These are phyloP conservation scores for Penicillium sp. DNA, from an alignment of 2,329 filamentous ascomycete genomes.

Conservation along the genomic window DNA sequence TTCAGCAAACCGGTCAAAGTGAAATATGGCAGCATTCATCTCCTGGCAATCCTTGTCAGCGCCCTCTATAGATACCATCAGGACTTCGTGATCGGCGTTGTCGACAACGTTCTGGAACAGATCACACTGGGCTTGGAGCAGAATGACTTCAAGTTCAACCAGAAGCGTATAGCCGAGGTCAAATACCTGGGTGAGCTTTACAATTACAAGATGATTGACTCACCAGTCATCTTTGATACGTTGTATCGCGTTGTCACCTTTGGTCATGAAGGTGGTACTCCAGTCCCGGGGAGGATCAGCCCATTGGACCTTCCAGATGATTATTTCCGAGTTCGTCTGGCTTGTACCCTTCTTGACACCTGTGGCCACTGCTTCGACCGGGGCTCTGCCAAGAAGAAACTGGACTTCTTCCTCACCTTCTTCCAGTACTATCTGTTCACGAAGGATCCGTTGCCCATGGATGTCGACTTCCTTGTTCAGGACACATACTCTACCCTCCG, in stretches of 20 bases:
- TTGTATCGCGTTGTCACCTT: constrained; percentile 94
- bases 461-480: constrained; percentile 93
- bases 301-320: constrained; percentile 85
- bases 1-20: constrained; percentile 97
- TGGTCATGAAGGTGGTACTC: constrained; percentile 78
- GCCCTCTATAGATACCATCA: constrained; percentile 90
- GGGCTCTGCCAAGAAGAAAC: constrained; percentile 89
- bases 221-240: constrained; percentile 89
- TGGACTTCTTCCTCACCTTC: constrained; percentile 95
- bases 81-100: constrained; percentile 82
- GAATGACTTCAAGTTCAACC: constrained; percentile 97
- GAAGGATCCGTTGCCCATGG: constrained; percentile 88
- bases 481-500: constrained; percentile 82
- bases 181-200: constrained; percentile 97
- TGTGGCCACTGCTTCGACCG: constrained; percentile 96
- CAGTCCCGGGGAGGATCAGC: constrained; percentile 72
- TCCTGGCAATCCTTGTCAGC: constrained; percentile 83
- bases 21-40: constrained; percentile 94
- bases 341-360: constrained; percentile 86
- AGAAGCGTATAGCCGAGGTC: constrained; percentile 88
- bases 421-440: constrained; percentile 92
- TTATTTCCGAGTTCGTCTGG: constrained; percentile 89
- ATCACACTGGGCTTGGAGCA: constrained; percentile 85
- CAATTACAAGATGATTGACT: constrained; percentile 95
- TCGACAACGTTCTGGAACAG: constrained; percentile 87